Evolutionary conservation across 2,329 filamentous ascomycete genomes (phyloP), one percentile per base, ranked within the genome.

Genomic region (Colletotrichum sidae): DNA sequence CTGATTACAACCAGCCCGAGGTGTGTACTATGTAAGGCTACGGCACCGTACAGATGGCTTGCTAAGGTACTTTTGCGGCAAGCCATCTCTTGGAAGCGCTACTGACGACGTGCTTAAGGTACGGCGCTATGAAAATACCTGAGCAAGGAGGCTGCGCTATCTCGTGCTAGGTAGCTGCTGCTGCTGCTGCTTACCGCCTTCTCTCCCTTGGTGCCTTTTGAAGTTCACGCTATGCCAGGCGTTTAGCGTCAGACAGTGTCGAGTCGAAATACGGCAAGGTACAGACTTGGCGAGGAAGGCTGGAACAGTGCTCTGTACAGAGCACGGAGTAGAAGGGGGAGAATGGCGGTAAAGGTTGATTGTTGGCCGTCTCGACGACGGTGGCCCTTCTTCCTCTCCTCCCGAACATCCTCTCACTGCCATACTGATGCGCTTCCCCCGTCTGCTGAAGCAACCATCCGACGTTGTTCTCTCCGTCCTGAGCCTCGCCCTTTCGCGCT

Each of bases 61-160:
- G 62, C 57, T 37, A 45, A 9, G 57, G 62, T 38, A 61, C 62
- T 65, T 65, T 65, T 65, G 62, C 51, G 46, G 38, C 34, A 46
- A 52, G 45, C 62, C 58, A 47, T 52, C 52, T 41, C 10, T 13
- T 49, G 11, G 25, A 11, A n/a, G 12, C 25, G 25, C 25, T 58
- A n/a, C 17, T 46, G 7, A 7, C n/a, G 13, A 33, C 8, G 13
- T 39, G 39, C n/a, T 25, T 7, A 49, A 46, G 41, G 39, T 39
- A 7, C 39, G 15, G 38, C 33, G 41, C 34, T 46, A 55, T 51
- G 42, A 42, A 41, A 34, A 25, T 4, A 47, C 37, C 45, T 34
- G 41, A 54, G 55, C 15, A 37, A n/a, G 54, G 39, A 51, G 41
- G 55, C 55, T 55, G 49, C 49, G 37, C 56, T 53, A 60, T 34